Conservation (phyloP, 345 rosid genomes). For the Boechera stricta region DNA sequence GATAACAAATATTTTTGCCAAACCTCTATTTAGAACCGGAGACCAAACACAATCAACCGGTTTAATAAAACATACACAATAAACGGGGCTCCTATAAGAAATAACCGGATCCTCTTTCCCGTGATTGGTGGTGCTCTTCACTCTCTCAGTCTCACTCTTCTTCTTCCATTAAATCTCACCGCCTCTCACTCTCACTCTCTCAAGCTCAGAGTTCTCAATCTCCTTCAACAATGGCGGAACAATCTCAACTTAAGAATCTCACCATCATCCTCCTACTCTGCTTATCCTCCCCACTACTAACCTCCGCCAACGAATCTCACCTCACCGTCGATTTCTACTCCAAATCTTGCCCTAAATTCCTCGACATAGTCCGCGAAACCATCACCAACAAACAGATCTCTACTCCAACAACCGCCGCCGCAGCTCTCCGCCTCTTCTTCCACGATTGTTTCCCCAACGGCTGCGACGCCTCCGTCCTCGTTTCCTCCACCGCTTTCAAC, state of each 20-base stretch:
- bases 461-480: constrained; percentile 74
- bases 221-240: constrained; percentile 8
- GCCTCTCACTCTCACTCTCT: neutral
- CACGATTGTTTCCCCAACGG: constrained; percentile 88
- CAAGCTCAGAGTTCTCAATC: neutral
- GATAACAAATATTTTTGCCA: neutral
- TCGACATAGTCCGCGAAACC: constrained; percentile 63
- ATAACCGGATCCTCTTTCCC: neutral
- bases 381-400: constrained; percentile 78
- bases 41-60: neutral
- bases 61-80: neutral
- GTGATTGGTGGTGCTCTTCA: neutral
- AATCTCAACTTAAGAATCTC: neutral
- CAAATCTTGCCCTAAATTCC: constrained; percentile 70
- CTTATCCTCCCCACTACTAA: constrained; percentile 26
- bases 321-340: constrained; percentile 65
- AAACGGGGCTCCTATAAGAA: neutral
- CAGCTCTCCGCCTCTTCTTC: constrained; percentile 71
- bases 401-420: constrained; percentile 88
- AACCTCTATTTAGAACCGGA: too few relatives aligned
- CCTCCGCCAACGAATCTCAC: constrained; percentile 44
- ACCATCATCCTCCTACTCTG: constrained; percentile 39
- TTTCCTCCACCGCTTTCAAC: constrained; percentile 69
- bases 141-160: neutral
- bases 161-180: neutral